phyloP scores from a whole-genome alignment of 2,329 filamentous ascomycete genomes.

The Pseudodiploospora longispora region DNA sequence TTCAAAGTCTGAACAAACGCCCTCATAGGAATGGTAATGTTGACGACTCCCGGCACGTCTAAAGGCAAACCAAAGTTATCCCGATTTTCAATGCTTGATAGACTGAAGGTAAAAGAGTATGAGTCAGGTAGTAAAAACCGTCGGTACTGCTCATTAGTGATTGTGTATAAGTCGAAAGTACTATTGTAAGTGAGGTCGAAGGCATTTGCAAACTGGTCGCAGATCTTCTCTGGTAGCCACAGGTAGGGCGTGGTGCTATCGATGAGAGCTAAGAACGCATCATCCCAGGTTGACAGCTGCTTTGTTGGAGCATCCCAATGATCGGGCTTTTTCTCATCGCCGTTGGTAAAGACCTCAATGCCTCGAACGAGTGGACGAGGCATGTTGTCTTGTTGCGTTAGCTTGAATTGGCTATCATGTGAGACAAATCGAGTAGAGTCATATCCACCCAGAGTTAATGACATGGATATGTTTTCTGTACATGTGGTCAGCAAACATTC shows the following conservation, averaged over 20 bases:
- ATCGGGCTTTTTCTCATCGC: conserved; percentile 17
- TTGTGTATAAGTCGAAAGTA: conserved; percentile 55
- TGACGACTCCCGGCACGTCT: conserved; percentile 42
- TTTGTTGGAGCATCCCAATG: conserved; percentile 32
- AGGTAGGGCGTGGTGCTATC: conserved; percentile 58
- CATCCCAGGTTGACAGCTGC: conserved; percentile 36
- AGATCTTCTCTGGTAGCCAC: conserved; percentile 53
- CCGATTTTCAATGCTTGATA: conserved; percentile 47
- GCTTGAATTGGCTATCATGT: conserved; percentile 52
- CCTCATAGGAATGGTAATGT: conserved; percentile 45
- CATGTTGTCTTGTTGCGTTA: conserved; percentile 46
- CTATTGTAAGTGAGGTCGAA: conserved; percentile 60
- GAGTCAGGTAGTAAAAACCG: conserved; percentile 35
- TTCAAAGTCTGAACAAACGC: conserved; percentile 43
- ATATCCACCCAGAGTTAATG: conserved; percentile 63
- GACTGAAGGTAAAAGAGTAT: conserved; percentile 47
- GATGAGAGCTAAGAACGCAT: conserved; percentile 44
- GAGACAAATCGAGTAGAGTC: conserved; percentile 53
- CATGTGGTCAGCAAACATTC: conserved; percentile 7
- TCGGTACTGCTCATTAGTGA: conserved; percentile 48
- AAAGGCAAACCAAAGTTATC: conserved; percentile 44
- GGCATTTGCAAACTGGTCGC: conserved; percentile 54
- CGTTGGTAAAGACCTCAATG: conserved; percentile 33
- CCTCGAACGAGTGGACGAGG: conserved; percentile 54
- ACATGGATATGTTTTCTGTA: conserved; percentile 36